These are phyloP conservation scores for Huntiella bhutanensis DNA, from an alignment of 2,329 filamentous ascomycete species.

Conservation along the genomic window DNA sequence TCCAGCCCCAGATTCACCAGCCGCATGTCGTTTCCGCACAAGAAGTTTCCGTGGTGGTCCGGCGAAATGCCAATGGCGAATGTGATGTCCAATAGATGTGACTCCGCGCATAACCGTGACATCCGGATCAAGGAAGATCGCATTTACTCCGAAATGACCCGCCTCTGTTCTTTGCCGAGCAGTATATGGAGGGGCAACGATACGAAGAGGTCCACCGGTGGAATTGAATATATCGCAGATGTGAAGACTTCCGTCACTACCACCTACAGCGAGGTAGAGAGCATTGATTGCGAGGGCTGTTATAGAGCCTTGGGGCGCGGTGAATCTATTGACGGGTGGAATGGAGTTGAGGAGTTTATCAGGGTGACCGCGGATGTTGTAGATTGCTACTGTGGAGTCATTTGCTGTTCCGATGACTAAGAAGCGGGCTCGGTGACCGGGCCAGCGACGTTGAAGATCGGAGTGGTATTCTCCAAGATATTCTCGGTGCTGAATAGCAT, in stretches of 20 bases:
- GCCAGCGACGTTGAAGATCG: slow-evolving; percentile 27
- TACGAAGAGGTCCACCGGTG: slow-evolving; percentile 57
- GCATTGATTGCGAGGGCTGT: slow-evolving; percentile 67
- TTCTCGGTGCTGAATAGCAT: not conserved
- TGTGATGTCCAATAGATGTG: slow-evolving; percentile 66
- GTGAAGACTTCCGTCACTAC: slow-evolving; percentile 85
- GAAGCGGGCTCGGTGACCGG: slow-evolving; percentile 66
- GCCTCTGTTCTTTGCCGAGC: slow-evolving; percentile 51
- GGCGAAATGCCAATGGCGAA: slow-evolving; percentile 57
- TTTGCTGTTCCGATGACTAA: slow-evolving; percentile 61
- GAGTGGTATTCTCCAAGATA: not conserved
- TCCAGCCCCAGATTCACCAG: too few species aligned
- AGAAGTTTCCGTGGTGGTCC: not conserved
- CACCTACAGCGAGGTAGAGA: slow-evolving; percentile 78
- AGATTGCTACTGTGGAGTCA: slow-evolving; percentile 35
- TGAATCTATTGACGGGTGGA: slow-evolving; percentile 51
- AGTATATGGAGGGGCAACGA: slow-evolving; percentile 64
- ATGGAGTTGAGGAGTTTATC: slow-evolving; percentile 41
- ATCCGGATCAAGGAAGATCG: slow-evolving; percentile 74
- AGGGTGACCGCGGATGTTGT: slow-evolving; percentile 53
- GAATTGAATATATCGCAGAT: slow-evolving; percentile 93
- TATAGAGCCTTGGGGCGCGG: slow-evolving; percentile 23
- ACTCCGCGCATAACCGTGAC: slow-evolving; percentile 70
- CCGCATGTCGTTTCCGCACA: not conserved
- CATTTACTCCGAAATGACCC: slow-evolving; percentile 55